phyloP scores from a whole-genome alignment of 257 asterid genomes.

The Solanum boliviense region DNA sequence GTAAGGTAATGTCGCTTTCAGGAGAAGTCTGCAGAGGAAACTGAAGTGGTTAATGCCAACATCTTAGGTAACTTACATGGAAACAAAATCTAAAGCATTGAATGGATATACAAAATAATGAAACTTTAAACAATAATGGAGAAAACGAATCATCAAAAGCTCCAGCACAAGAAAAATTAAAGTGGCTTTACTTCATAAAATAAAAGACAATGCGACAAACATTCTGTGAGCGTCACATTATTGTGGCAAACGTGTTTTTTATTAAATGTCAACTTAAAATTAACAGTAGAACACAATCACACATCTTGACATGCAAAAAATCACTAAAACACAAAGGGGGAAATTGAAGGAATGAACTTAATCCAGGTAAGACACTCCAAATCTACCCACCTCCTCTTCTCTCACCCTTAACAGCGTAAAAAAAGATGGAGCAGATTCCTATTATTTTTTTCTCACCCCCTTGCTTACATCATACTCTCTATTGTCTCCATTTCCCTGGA shows the following conservation, averaged over 20 bases:
- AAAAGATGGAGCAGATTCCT: neutral
- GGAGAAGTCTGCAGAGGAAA: slow-evolving; percentile 48
- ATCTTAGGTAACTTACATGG: neutral
- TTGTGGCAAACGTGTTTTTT: neutral
- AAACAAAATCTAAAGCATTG: neutral
- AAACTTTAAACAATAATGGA: neutral
- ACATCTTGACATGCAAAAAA: neutral
- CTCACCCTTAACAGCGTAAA: neutral
- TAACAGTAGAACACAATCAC: neutral
- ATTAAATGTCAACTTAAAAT: neutral
- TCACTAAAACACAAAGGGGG: neutral
- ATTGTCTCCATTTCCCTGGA: neutral
- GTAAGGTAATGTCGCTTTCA: slow-evolving; percentile 41
- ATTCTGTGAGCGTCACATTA: neutral
- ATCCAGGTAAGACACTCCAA: neutral
- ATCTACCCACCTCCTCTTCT: neutral
- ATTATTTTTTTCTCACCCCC: neutral
- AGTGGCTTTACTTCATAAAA: neutral
- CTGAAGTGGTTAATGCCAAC: neutral
- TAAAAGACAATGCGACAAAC: neutral
- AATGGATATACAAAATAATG: neutral
- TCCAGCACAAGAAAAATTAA: neutral
- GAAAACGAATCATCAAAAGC: neutral
- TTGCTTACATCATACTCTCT: neutral
- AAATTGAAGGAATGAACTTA: neutral